A percentile compares a stretch with the other conserved stretches of the same genome.
Evolutionary conservation across 2,329 filamentous ascomycete species (phyloP).

Genomic region (Penicillium decumbens): DNA sequence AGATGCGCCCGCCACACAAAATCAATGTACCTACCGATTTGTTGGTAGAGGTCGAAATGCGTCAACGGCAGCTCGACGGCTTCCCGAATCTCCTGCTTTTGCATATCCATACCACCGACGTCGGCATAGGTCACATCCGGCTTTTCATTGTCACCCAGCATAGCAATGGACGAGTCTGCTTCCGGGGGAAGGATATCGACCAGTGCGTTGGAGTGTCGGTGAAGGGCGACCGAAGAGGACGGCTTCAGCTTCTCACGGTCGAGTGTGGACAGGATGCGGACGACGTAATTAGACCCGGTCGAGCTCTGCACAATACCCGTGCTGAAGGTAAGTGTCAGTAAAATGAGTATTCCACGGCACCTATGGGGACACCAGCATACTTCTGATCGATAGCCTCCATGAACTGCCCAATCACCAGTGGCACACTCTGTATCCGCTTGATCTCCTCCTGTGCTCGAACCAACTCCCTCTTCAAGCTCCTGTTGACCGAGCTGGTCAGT

Average conservation of each 20-base stretch:
- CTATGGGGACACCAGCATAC: constrained; percentile 48
- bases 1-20: neutral
- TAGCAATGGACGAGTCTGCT: constrained; percentile 96
- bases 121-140: constrained; percentile 97
- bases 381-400: constrained; percentile 99
- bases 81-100: constrained; percentile 98
- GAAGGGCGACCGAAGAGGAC: constrained; percentile 92
- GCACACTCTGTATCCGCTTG: constrained; percentile 98
- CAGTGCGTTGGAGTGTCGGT: constrained; percentile 96
- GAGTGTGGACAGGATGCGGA: constrained; percentile 94
- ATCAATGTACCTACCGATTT: constrained; percentile 63
- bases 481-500: constrained; percentile 34
- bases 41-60: constrained; percentile 97
- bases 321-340: constrained; percentile 45
- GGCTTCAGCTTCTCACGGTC: constrained; percentile 98
- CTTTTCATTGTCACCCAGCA: constrained; percentile 95
- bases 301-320: constrained; percentile 98
- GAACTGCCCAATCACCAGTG: constrained; percentile 96
- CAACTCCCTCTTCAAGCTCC: constrained; percentile 93
- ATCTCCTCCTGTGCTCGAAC: constrained; percentile 98
- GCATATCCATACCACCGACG: constrained; percentile 97
- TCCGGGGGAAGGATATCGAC: constrained; percentile 99
- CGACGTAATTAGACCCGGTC: constrained; percentile 97
- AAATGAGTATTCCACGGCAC: constrained; percentile 8
- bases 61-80: constrained; percentile 94